These are phyloP conservation scores for Dissophora ornata DNA, from an alignment of 192 early-diverging fungal genomes.

Conservation along the genomic window DNA sequence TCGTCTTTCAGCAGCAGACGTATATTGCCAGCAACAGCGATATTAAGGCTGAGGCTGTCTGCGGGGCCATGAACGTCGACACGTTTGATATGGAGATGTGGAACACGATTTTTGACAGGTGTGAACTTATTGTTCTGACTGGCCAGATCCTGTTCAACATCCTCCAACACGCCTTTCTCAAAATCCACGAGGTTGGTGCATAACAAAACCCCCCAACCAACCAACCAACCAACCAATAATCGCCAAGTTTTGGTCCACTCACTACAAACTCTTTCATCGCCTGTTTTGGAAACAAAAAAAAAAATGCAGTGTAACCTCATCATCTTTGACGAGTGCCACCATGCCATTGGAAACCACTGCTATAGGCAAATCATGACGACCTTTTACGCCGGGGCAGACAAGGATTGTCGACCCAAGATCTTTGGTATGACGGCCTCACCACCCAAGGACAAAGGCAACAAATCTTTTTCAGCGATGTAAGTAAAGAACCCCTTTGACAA, in stretches of 20 bases:
- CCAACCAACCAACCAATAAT: too few relatives aligned
- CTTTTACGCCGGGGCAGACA: constrained; percentile 73
- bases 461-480: constrained; percentile 33
- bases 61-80: constrained; percentile 77
- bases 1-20: constrained; percentile 85
- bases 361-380: constrained; percentile 87
- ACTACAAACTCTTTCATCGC: too few relatives aligned
- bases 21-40: constrained; percentile 78
- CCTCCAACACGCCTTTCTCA: constrained; percentile 64
- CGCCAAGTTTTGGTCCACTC: too few relatives aligned
- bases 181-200: constrained; percentile 59
- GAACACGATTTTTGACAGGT: constrained; percentile 65
- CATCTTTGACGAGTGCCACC: constrained; percentile 95
- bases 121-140: constrained; percentile 87
- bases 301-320: constrained; percentile 86
- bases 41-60: constrained; percentile 70
- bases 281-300: too few relatives aligned
- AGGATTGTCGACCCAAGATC: constrained; percentile 72
- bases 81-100: constrained; percentile 70
- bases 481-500: neutral
- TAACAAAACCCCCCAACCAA: too few relatives aligned
- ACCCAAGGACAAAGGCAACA: constrained; percentile 46
- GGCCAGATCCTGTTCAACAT: constrained; percentile 85
- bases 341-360: constrained; percentile 76
- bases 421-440: constrained; percentile 96